A percentile compares a stretch with the other conserved stretches of the same genome.
Evolutionary conservation across 2,329 filamentous ascomycete species (phyloP).

Genomic region (Neurospora sp.): DNA sequence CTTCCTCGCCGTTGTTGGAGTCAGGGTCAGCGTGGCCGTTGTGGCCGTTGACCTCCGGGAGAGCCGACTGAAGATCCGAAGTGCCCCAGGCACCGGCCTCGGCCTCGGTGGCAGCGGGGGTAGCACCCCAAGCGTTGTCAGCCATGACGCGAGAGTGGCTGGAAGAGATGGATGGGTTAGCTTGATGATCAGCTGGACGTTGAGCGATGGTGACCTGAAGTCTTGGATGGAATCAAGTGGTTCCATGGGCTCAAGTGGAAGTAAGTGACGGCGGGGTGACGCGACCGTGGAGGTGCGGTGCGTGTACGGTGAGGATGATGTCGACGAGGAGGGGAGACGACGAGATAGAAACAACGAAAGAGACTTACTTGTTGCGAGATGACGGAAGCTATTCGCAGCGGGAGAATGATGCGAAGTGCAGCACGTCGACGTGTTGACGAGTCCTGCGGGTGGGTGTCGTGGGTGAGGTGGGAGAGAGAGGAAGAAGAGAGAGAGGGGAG

Average conservation of each 20-base stretch:
- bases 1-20: slow-evolving; percentile 1
- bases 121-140: slow-evolving; percentile 3
- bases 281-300: background rate
- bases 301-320: background rate
- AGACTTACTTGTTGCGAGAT: background rate
- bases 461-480: background rate
- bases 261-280: background rate
- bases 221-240: background rate
- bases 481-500: background rate
- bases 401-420: background rate
- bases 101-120: background rate
- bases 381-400: background rate
- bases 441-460: background rate
- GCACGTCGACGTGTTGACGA: background rate
- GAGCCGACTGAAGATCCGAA: slow-evolving; percentile 14
- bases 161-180: background rate
- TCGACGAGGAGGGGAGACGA: background rate
- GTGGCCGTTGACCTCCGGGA: slow-evolving; percentile 17
- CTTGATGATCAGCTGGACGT: background rate
- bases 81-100: slow-evolving; percentile 8
- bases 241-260: background rate
- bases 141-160: slow-evolving; percentile 6
- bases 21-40: slow-evolving; percentile 3
- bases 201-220: background rate
- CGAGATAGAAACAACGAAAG: background rate